Conservation (phyloP, 495 filamentous ascomycete genomes). For the Penicillium maclennaniae region DNA sequence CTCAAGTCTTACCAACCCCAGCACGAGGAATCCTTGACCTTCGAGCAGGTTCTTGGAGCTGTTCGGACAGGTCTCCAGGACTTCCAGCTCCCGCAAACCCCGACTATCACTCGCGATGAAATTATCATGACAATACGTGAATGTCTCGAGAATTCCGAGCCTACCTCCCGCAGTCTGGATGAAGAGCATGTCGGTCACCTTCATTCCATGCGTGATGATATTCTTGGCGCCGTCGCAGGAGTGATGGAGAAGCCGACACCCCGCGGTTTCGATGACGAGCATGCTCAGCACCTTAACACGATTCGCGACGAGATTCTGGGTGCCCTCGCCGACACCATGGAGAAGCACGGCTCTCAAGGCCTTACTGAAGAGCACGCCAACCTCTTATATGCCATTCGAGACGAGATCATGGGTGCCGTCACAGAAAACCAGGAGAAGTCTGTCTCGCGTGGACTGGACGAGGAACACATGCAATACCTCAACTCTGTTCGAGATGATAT, state of each 20-base stretch:
- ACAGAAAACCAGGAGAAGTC: constrained; percentile 38
- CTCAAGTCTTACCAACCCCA: constrained; percentile 68
- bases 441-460: constrained; percentile 6
- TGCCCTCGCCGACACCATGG: constrained; percentile 46
- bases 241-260: constrained; percentile 8
- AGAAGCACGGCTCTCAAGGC: constrained; percentile 2
- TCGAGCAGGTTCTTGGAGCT: constrained; percentile 75
- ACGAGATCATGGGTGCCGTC: constrained; percentile 18
- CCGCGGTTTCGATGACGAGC: constrained; percentile 12
- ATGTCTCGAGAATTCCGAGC: constrained; percentile 50
- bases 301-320: constrained; percentile 41
- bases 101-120: constrained; percentile 58
- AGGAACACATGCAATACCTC: constrained; percentile 22
- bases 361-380: constrained; percentile 7
- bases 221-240: constrained; percentile 19
- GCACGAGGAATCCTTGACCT: constrained; percentile 54
- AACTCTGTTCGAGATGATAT: constrained; percentile 25
- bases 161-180: background rate
- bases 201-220: constrained; percentile 25
- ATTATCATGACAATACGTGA: constrained; percentile 9
- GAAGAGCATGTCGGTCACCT: constrained; percentile 8
- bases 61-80: constrained; percentile 79
- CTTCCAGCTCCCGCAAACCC: constrained; percentile 65
- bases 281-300: constrained; percentile 18
- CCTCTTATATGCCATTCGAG: constrained; percentile 4